These are phyloP conservation scores for Diaporthe caulivora DNA, from an alignment of 2,329 filamentous ascomycete genomes.

Conservation along the genomic window DNA sequence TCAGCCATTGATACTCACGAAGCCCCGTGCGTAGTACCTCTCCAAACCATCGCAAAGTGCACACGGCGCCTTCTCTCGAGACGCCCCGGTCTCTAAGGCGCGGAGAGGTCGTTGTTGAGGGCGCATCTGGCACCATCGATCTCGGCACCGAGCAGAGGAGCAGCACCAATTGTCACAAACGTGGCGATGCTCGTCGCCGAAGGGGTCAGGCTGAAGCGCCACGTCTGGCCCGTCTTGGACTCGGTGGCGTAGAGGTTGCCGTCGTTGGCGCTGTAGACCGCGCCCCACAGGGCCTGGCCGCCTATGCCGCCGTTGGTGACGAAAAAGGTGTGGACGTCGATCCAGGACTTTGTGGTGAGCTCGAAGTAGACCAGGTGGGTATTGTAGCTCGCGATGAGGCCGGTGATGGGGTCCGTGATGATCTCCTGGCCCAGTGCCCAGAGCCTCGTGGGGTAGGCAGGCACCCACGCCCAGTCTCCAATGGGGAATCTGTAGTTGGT, in stretches of 20 bases:
- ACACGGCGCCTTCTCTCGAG: neutral
- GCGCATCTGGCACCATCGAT: constrained; percentile 28
- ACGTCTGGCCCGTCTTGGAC: neutral
- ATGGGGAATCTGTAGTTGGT: neutral
- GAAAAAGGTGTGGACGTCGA: neutral
- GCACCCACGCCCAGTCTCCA: constrained; percentile 25
- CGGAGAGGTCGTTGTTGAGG: neutral
- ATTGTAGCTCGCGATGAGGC: neutral
- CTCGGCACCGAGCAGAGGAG: neutral
- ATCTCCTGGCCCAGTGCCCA: constrained; percentile 10
- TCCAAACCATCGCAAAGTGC: neutral
- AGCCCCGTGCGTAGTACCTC: neutral
- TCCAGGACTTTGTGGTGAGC: neutral
- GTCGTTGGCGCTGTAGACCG: constrained; percentile 21
- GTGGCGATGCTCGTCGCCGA: too few relatives aligned
- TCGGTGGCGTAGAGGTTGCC: constrained; percentile 18
- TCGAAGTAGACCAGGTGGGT: constrained; percentile 26
- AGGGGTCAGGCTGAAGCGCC: neutral
- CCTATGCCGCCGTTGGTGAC: neutral
- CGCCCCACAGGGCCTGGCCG: constrained; percentile 2
- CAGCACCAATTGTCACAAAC: neutral
- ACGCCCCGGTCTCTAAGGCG: neutral
- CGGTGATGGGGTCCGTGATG: neutral
- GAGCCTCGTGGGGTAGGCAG: neutral
- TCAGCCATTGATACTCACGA: neutral